phyloP scores from a whole-genome alignment of 345 rosid species.

The Crucihimalaya himalaica region DNA sequence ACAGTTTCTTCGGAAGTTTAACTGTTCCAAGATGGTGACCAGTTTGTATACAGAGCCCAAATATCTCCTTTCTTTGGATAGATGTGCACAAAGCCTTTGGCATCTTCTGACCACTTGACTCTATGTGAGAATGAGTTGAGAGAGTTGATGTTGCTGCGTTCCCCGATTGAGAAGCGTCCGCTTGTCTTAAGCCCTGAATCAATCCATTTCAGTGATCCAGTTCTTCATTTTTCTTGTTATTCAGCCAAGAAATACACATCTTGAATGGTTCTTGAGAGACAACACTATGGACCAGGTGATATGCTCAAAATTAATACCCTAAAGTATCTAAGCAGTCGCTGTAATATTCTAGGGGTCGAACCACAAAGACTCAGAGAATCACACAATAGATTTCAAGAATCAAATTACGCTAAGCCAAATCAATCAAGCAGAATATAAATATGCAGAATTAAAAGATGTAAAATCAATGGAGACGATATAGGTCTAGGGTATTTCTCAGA shows the following conservation, averaged over 20 bases:
- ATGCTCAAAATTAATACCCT: too few relatives aligned
- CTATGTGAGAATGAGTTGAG: not conserved
- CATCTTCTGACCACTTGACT: not conserved
- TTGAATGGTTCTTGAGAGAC: conserved; percentile 57
- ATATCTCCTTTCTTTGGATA: not conserved
- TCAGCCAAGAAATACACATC: conserved; percentile 63
- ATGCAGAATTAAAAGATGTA: too few relatives aligned
- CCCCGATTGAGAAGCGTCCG: not conserved
- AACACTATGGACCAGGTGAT: conserved; percentile 54
- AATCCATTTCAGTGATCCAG: conserved; percentile 43
- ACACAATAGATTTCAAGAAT: too few relatives aligned
- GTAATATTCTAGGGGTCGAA: too few relatives aligned
- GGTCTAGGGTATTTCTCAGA: too few relatives aligned
- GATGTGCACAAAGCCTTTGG: not conserved
- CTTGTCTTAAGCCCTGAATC: not conserved
- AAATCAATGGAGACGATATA: too few relatives aligned
- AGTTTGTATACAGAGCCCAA: conserved; percentile 53
- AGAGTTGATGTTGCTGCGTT: not conserved
- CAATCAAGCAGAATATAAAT: too few relatives aligned
- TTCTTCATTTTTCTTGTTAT: conserved; percentile 50
- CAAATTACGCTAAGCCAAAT: too few relatives aligned
- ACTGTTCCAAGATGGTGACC: conserved; percentile 62
- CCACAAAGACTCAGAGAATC: too few relatives aligned
- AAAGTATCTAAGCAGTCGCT: too few relatives aligned
- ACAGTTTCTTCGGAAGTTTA: conserved; percentile 50